phyloP scores from a whole-genome alignment of 805 yeast species.

The Zygosaccharomyces rouxii region DNA sequence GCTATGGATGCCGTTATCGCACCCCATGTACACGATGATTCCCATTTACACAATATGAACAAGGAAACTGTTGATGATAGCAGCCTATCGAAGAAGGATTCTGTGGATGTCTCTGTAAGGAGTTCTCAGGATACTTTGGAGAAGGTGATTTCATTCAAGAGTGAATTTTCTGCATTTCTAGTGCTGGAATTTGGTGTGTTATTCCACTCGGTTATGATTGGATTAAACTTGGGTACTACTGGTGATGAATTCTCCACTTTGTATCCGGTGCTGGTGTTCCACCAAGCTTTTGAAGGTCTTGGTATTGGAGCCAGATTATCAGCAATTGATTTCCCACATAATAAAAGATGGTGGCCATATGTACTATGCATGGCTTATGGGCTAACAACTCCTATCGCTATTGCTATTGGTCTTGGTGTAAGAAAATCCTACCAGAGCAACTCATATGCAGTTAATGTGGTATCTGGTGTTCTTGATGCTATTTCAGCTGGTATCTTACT shows the following conservation, averaged over 20 bases:
- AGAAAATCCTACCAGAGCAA: slow-evolving; percentile 52
- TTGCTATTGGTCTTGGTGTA: slow-evolving; percentile 74
- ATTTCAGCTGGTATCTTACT: slow-evolving; percentile 68
- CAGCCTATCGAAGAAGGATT: not conserved
- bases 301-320: slow-evolving; percentile 73
- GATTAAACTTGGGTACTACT: slow-evolving; percentile 59
- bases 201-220: slow-evolving; percentile 73
- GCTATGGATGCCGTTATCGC: slow-evolving; percentile 15
- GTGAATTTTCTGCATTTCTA: slow-evolving; percentile 41
- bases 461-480: slow-evolving; percentile 63
- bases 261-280: slow-evolving; percentile 64
- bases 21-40: slow-evolving; percentile 3
- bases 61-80: not conserved
- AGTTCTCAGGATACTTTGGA: slow-evolving; percentile 10
- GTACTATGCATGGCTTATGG: slow-evolving; percentile 47
- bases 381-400: slow-evolving; percentile 61
- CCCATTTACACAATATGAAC: not conserved
- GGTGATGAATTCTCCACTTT: slow-evolving; percentile 62
- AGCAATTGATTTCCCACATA: slow-evolving; percentile 50
- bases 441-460: slow-evolving; percentile 49
- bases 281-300: slow-evolving; percentile 75
- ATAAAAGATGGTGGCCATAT: slow-evolving; percentile 40
- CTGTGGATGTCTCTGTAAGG: slow-evolving; percentile 3
- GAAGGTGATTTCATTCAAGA: slow-evolving; percentile 9
- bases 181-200: slow-evolving; percentile 68